Conservation (phyloP, 345 rosid species). For the Salix suchowensis region DNA sequence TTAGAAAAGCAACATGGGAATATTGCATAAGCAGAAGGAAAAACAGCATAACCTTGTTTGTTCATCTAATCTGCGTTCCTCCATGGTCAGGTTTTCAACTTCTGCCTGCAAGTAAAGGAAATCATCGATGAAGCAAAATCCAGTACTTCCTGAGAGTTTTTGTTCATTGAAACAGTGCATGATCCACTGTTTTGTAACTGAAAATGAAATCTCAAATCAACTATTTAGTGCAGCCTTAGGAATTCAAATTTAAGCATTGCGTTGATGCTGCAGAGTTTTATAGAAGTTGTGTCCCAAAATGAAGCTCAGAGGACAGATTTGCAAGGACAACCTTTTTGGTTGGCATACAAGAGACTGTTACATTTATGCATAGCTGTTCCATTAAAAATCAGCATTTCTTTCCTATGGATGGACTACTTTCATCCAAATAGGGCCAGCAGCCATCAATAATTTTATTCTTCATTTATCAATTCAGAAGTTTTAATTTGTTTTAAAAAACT, state of each 20-base stretch:
- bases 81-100: conserved; percentile 61
- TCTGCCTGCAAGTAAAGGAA: conserved; percentile 51
- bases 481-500: background rate
- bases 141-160: background rate
- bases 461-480: background rate
- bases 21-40: conserved; percentile 12
- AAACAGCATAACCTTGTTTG: conserved; percentile 46
- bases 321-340: background rate
- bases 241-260: background rate
- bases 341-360: background rate
- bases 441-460: background rate
- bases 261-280: background rate
- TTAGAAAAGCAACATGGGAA: conserved; percentile 1
- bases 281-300: background rate
- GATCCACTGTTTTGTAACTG: background rate
- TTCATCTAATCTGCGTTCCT: conserved; percentile 62
- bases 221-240: background rate
- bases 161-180: background rate
- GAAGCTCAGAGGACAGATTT: background rate
- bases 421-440: background rate
- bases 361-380: background rate
- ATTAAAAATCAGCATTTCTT: background rate
- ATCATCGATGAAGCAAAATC: background rate
- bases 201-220: background rate
- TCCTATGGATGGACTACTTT: background rate